Conservation (phyloP, 257 asterid genomes). For the Pogostemon cablin region DNA sequence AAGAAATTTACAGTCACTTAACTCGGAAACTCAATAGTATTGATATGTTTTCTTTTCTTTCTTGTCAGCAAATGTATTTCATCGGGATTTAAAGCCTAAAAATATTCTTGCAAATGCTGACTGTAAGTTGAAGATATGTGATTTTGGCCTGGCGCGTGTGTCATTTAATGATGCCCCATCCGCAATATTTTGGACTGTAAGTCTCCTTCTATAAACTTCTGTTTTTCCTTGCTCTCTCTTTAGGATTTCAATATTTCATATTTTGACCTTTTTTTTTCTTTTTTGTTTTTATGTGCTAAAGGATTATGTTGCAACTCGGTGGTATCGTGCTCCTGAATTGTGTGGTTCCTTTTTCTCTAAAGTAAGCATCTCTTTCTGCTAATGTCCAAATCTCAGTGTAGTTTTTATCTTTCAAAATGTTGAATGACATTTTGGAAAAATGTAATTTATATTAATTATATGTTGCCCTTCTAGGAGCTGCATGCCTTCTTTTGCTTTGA, state of each 20-base stretch:
- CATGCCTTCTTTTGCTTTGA: conserved; percentile 10
- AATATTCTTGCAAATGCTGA: conserved; percentile 96
- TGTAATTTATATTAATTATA: too few species aligned
- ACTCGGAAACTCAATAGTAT: conserved; percentile 14
- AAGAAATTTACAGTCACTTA: not conserved
- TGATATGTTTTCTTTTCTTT: conserved; percentile 27
- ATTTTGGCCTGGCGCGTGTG: conserved; percentile 96
- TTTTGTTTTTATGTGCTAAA: conserved; percentile 39
- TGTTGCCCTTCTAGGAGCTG: not conserved
- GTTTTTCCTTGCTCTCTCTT: conserved; percentile 3
- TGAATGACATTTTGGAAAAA: not conserved
- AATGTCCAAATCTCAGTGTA: not conserved
- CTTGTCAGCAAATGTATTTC: conserved; percentile 82
- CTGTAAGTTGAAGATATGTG: conserved; percentile 97
- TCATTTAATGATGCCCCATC: conserved; percentile 97
- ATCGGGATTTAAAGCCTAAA: conserved; percentile 93
- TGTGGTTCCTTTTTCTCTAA: conserved; percentile 98
- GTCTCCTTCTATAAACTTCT: conserved; percentile 34
- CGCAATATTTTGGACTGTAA: conserved; percentile 96
- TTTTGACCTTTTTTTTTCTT: conserved; percentile 10
- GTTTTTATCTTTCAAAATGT: conserved; percentile 17
- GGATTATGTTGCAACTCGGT: conserved; percentile 98
- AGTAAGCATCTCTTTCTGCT: conserved; percentile 54
- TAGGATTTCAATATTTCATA: conserved; percentile 7
- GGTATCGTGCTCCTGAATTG: conserved; percentile 98